These are phyloP conservation scores for Notholithocarpus densiflorus DNA, from an alignment of 306 rosid species.

Conservation along the genomic window DNA sequence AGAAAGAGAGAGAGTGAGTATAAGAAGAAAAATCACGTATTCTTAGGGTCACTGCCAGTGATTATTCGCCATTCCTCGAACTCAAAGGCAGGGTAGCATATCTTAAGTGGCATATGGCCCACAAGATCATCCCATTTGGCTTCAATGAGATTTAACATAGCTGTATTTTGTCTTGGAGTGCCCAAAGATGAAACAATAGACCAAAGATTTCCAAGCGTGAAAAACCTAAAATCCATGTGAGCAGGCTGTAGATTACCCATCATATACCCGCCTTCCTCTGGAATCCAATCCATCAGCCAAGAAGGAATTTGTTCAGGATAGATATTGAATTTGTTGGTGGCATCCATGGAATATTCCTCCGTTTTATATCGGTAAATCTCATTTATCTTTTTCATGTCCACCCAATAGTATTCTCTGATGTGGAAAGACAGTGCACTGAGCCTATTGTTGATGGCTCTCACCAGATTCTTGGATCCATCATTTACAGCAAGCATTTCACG, in stretches of 20 bases:
- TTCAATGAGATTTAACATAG: constrained; percentile 72
- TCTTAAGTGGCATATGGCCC: constrained; percentile 87
- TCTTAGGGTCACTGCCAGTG: constrained; percentile 95
- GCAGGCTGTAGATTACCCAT: constrained; percentile 96
- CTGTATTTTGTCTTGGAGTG: constrained; percentile 78
- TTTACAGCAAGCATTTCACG: constrained; percentile 67
- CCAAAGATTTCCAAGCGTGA: constrained; percentile 96
- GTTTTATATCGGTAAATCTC: constrained; percentile 97
- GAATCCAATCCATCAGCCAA: constrained; percentile 97
- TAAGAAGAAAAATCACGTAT: constrained; percentile 56
- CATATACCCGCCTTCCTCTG: constrained; percentile 86
- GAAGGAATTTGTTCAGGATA: constrained; percentile 94
- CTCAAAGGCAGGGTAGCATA: constrained; percentile 92
- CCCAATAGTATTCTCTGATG: constrained; percentile 92
- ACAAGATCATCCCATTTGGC: constrained; percentile 88
- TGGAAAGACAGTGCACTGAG: constrained; percentile 88
- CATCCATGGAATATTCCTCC: constrained; percentile 88
- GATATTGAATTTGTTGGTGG: constrained; percentile 90
- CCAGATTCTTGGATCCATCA: constrained; percentile 62
- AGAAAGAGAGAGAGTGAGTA: neutral
- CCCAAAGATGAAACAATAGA: constrained; percentile 84
- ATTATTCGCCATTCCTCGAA: constrained; percentile 87
- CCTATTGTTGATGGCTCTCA: constrained; percentile 77
- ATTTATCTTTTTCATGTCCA: constrained; percentile 80
- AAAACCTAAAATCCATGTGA: constrained; percentile 98